phyloP scores from a whole-genome alignment of 1,139 yeast genomes.

The Schwanniomyces etchellsii region DNA sequence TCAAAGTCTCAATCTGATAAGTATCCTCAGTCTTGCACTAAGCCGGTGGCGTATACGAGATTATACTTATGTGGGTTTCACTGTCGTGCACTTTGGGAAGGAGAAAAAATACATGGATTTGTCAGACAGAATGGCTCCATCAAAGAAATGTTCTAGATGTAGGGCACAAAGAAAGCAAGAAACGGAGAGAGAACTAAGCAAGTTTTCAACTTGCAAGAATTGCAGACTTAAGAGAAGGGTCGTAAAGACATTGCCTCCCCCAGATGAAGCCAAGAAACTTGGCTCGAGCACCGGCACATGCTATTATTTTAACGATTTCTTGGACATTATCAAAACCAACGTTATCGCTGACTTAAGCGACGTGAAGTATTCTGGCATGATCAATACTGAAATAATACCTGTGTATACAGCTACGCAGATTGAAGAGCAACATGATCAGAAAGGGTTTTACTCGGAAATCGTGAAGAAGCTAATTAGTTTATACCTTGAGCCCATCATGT shows the following conservation, averaged over 20 bases:
- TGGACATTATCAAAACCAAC: slow-evolving; percentile 20
- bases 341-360: slow-evolving; percentile 26
- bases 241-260: slow-evolving; percentile 7
- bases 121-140: too few relatives aligned
- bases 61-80: too few relatives aligned
- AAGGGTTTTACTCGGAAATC: slow-evolving; percentile 21
- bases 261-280: not conserved
- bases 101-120: too few relatives aligned
- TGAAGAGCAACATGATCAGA: slow-evolving; percentile 10
- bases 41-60: too few relatives aligned
- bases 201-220: slow-evolving; percentile 31
- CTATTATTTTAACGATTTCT: slow-evolving; percentile 3
- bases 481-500: slow-evolving; percentile 31
- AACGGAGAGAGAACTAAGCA: slow-evolving; percentile 18
- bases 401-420: slow-evolving; percentile 17
- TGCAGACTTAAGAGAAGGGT: slow-evolving; percentile 33
- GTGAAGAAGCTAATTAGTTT: slow-evolving; percentile 22
- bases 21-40: too few relatives aligned
- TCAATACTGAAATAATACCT: slow-evolving; percentile 15
- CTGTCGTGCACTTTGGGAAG: too few relatives aligned
- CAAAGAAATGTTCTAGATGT: slow-evolving; percentile 39
- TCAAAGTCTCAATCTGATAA: too few relatives aligned
- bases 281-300: not conserved
- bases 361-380: slow-evolving; percentile 15
- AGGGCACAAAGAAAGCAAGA: slow-evolving; percentile 28